Evolutionary conservation across 2,329 filamentous ascomycete species (phyloP).

Genomic region (Acrodontium crateriforme): DNA sequence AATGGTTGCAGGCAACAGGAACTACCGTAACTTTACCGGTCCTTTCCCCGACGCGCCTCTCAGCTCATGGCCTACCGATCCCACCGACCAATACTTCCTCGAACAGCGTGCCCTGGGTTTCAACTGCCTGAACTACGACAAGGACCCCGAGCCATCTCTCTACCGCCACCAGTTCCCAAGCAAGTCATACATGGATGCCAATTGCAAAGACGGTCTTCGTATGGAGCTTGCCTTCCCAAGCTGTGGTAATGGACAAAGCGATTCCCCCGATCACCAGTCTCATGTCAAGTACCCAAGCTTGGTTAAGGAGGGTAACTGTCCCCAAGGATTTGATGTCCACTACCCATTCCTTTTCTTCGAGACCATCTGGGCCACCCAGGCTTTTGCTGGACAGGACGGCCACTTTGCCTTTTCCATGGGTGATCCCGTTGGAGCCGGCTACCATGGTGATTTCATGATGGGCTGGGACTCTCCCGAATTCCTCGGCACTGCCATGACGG

Average conservation of each 20-base stretch:
- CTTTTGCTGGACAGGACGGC: conserved; percentile 49
- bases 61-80: conserved; percentile 52
- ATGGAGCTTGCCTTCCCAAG: conserved; percentile 79
- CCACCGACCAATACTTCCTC: conserved; percentile 57
- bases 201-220: conserved; percentile 71
- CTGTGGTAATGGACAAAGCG: conserved; percentile 66
- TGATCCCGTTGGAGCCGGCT: conserved; percentile 59
- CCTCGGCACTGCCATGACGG: conserved; percentile 57
- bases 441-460: conserved; percentile 66
- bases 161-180: conserved; percentile 71
- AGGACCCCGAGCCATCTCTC: conserved; percentile 54
- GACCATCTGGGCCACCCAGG: conserved; percentile 65
- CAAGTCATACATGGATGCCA: conserved; percentile 63
- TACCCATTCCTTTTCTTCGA: conserved; percentile 70
- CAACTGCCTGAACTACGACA: conserved; percentile 80
- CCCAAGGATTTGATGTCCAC: conserved; percentile 51
- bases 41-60: conserved; percentile 55
- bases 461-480: conserved; percentile 56
- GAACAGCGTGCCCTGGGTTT: conserved; percentile 76
- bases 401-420: conserved; percentile 66
- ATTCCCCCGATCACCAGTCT: conserved; percentile 40
- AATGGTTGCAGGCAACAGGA: conserved; percentile 66
- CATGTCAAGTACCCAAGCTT: conserved; percentile 68
- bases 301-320: conserved; percentile 66
- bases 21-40: conserved; percentile 54